These are phyloP conservation scores for Saprolegnia parasitica DNA, from an alignment of 352 stramenopile species.

Conservation along the genomic window DNA sequence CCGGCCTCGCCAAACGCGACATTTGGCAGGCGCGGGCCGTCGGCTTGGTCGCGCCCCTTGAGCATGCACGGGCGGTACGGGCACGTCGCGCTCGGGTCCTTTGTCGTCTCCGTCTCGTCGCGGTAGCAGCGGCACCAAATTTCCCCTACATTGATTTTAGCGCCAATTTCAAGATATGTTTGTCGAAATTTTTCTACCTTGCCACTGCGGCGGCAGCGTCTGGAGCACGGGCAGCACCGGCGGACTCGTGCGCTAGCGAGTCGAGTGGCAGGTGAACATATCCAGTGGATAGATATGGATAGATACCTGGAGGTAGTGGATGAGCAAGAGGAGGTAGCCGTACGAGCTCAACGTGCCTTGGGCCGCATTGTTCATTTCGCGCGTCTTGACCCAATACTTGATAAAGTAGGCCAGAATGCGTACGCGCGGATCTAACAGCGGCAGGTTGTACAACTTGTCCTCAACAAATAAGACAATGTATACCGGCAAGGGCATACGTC, in stretches of 20 bases:
- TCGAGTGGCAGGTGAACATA: no score
- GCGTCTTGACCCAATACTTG: conserved; percentile 77
- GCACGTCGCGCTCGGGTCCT: background rate
- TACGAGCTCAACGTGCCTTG: conserved; percentile 81
- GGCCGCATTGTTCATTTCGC: conserved; percentile 77
- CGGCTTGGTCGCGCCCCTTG: background rate
- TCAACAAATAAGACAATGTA: background rate
- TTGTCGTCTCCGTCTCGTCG: background rate
- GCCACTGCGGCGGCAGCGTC: conserved; percentile 53
- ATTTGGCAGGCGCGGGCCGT: background rate
- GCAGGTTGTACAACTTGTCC: background rate
- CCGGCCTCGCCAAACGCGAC: background rate
- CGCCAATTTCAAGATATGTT: no score
- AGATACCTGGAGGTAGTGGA: conserved; percentile 67
- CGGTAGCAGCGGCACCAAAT: conserved; percentile 14
- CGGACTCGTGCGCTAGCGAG: conserved; percentile 41
- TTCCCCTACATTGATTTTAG: conserved; percentile 13
- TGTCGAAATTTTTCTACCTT: no score
- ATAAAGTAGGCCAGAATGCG: conserved; percentile 73
- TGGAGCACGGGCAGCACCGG: conserved; percentile 73
- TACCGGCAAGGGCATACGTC: conserved; percentile 79
- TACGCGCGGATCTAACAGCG: conserved; percentile 47
- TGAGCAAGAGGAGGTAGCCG: conserved; percentile 79
- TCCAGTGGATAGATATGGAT: no score
- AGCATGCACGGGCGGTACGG: conserved; percentile 8